A percentile compares a stretch with the other conserved stretches of the same genome.
phyloP scores from a whole-genome alignment of 2,329 filamentous ascomycete genomes.

The Cyphellophora attinorum region DNA sequence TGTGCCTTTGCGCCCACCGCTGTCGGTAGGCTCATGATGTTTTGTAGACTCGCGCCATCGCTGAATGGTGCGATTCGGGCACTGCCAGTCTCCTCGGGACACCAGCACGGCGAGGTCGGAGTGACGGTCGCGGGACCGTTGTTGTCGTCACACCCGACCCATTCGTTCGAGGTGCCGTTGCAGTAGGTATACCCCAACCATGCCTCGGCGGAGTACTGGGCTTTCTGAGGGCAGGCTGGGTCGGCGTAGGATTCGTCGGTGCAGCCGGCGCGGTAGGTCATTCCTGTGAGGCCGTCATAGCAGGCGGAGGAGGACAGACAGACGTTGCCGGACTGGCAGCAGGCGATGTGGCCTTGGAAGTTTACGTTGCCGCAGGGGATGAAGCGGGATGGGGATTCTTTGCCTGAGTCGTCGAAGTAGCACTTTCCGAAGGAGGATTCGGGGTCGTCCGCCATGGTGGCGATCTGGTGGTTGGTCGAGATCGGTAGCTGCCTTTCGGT shows the following conservation, averaged over 20 bases:
- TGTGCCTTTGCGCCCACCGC: neutral
- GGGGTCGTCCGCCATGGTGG: too few species aligned
- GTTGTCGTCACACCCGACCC: constrained; percentile 1
- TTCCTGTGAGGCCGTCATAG: constrained; percentile 14
- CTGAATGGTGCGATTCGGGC: neutral
- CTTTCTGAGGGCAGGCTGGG: constrained; percentile 12
- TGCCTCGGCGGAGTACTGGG: constrained; percentile 2
- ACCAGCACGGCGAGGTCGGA: neutral
- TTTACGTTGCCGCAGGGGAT: constrained; percentile 18
- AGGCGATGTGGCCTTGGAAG: constrained; percentile 14
- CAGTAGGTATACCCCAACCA: neutral
- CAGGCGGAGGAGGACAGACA: constrained; percentile 16
- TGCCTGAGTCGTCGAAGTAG: constrained; percentile 12
- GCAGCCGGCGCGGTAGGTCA: constrained; percentile 18
- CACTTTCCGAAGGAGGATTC: constrained; percentile 17
- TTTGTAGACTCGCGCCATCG: neutral
- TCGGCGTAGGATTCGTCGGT: constrained; percentile 16
- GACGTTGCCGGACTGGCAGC: constrained; percentile 15
- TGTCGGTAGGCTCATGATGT: neutral
- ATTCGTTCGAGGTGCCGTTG: neutral
- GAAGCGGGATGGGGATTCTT: constrained; percentile 10
- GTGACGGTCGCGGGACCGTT: neutral
- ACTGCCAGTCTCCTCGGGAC: too few species aligned
- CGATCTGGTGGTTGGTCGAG: too few species aligned
- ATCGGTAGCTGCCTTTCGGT: too few species aligned